Evolutionary conservation across 2,329 filamentous ascomycete genomes (phyloP).

Genomic region (Calonectria leucothoes): DNA sequence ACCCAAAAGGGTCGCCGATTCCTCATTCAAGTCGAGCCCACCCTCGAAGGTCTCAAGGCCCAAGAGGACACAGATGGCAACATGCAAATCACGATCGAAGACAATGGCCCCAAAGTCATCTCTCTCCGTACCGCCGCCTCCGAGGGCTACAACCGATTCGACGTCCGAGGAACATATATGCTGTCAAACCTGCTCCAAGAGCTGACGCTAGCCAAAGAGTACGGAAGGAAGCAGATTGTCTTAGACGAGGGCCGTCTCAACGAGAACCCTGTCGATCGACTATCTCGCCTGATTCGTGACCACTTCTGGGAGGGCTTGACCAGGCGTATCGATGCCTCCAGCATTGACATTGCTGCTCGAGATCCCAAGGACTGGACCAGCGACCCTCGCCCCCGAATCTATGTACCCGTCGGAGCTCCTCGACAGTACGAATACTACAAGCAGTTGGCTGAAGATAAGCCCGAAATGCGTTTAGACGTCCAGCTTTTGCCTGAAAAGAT

Average conservation of each 20-base stretch:
- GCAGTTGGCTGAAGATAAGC: constrained; percentile 79
- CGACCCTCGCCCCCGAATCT: constrained; percentile 90
- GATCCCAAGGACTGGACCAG: constrained; percentile 97
- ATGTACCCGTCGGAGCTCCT: constrained; percentile 85
- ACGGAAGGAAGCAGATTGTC: constrained; percentile 88
- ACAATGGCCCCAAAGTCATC: constrained; percentile 91
- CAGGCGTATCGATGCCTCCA: constrained; percentile 87
- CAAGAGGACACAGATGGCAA: constrained; percentile 95
- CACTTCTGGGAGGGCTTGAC: constrained; percentile 96
- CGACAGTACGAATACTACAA: constrained; percentile 93
- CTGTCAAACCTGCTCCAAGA: constrained; percentile 96
- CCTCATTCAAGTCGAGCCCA: constrained; percentile 87
- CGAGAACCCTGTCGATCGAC: constrained; percentile 92
- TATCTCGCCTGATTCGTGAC: constrained; percentile 87
- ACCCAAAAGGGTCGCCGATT: constrained; percentile 78
- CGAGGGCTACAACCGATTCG: constrained; percentile 86
- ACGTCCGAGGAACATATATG: constrained; percentile 96
- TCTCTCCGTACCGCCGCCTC: constrained; percentile 87
- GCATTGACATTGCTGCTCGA: constrained; percentile 84
- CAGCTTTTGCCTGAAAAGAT: constrained; percentile 81
- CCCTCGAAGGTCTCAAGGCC: constrained; percentile 80
- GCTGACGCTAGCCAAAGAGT: constrained; percentile 90
- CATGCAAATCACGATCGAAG: constrained; percentile 97
- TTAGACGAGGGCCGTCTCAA: constrained; percentile 92
- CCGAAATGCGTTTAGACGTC: constrained; percentile 90